Evolutionary conservation across 2,329 filamentous ascomycete genomes (phyloP).

Genomic region (Sporothrix schenckii): DNA sequence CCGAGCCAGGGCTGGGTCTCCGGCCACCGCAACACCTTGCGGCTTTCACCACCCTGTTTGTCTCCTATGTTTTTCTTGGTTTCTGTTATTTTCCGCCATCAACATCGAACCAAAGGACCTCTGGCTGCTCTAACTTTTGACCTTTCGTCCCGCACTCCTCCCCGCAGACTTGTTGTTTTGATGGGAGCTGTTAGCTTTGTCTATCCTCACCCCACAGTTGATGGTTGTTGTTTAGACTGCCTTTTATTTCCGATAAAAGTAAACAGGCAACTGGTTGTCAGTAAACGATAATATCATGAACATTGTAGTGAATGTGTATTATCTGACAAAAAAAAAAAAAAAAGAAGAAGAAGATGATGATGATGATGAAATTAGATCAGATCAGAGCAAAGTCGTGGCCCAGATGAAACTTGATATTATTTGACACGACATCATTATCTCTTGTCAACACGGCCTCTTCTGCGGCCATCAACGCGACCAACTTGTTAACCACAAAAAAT

Average conservation of each 20-base stretch:
- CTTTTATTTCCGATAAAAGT: background rate
- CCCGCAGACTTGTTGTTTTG: background rate
- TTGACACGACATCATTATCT: background rate
- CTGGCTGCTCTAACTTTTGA: background rate
- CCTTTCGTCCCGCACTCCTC: constrained; percentile 5
- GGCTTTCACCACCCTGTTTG: background rate
- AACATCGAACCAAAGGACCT: constrained; percentile 13
- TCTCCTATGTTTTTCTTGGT: background rate
- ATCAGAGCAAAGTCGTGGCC: too few relatives aligned
- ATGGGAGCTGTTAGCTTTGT: background rate
- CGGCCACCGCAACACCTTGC: constrained; percentile 11
- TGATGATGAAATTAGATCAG: background rate
- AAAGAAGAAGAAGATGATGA: too few relatives aligned
- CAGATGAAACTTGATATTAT: too few relatives aligned
- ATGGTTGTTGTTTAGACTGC: background rate
- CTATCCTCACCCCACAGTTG: background rate
- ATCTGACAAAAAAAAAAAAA: background rate
- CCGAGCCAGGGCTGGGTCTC: constrained; percentile 5
- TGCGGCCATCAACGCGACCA: background rate
- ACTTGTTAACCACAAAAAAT: background rate
- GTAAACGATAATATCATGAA: background rate
- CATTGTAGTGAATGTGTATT: too few relatives aligned
- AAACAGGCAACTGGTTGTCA: background rate
- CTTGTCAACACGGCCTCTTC: background rate
- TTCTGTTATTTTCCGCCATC: background rate